Conservation (phyloP, 805 yeast species). For the Hanseniaspora lindneri region DNA sequence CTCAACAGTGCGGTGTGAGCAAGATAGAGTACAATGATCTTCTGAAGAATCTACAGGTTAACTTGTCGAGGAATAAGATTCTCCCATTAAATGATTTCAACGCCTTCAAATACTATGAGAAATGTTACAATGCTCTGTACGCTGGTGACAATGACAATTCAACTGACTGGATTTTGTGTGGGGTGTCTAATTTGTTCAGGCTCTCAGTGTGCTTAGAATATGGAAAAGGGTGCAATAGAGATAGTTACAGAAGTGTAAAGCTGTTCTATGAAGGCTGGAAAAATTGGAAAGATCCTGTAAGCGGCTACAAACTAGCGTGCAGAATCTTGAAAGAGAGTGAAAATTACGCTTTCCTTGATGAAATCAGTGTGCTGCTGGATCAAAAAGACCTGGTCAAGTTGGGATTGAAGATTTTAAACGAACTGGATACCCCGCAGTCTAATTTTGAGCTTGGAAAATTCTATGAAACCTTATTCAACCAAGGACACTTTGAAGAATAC, state of each 20-base stretch:
- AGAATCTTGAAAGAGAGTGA: slow-evolving; percentile 14
- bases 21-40: slow-evolving; percentile 9
- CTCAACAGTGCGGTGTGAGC: slow-evolving; percentile 6
- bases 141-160: not conserved
- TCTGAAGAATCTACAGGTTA: not conserved
- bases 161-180: slow-evolving; percentile 13
- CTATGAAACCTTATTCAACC: slow-evolving; percentile 34
- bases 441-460: slow-evolving; percentile 45
- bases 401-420: slow-evolving; percentile 25
- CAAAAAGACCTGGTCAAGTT: not conserved
- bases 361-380: not conserved
- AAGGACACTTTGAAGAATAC: slow-evolving; percentile 19
- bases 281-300: slow-evolving; percentile 44
- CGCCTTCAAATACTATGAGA: slow-evolving; percentile 49
- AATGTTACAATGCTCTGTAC: slow-evolving; percentile 37
- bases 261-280: slow-evolving; percentile 52
- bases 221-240: slow-evolving; percentile 42
- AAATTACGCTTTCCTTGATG: not conserved
- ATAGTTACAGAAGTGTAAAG: slow-evolving; percentile 37
- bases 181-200: slow-evolving; percentile 33
- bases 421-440: slow-evolving; percentile 41
- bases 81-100: slow-evolving; percentile 44
- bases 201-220: slow-evolving; percentile 61
- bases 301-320: slow-evolving; percentile 65
- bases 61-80: slow-evolving; percentile 29